Evolutionary conservation across 768 basidiomycete species (phyloP), one percentile per base, ranked within the genome.

Genomic region (Boletus rex-veris): DNA sequence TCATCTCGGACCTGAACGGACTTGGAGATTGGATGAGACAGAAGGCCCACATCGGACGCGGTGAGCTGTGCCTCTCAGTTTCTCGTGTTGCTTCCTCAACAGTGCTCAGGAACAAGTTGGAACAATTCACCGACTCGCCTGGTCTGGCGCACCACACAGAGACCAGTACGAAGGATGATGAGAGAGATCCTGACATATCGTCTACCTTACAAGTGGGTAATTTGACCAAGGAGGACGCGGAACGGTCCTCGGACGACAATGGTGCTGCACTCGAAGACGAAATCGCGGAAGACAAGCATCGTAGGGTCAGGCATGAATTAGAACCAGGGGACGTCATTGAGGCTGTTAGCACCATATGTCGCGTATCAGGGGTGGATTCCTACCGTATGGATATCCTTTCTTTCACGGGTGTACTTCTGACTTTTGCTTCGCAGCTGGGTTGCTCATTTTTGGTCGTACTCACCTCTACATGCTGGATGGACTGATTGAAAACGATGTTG

Each of bases 401-500:
- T 33, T 45, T 45, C 37, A n/a, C 31, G 1, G 15, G 38, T 12
- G 28, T 15, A 16, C 19, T n/a, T 30, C 16, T 59, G 31, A 36
- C 61, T 12, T 9, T 37, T 40, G 35, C 18, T 48, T 30, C 9
- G 9, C 28, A 69, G 92, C 93, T 52, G 94, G 95, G 0, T 76
- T 97, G 8, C 75, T 98, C 24, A 94, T 98, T 46, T 80, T 94
- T 15, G 95, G 93, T 12, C 81, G 80, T 42, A 86, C 83, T 2
- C 90, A 94, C 62, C 69, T 97, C 7, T 98, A 97, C 61, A 88
- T 97, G 77, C 71, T 96, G 15, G 93, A 98, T 59, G 92, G 92
- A 2, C 75, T 97, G 12, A 86, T 94, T 6, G 88, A 94, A 67
- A 86, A 84, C 51, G 83, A 87, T n/a, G 82, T 84, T 30, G 92